Percentiles rank a stretch among this genome's conserved stretches.
Conservation (phyloP, 306 rosid genomes). For the Glycine latifolia region DNA sequence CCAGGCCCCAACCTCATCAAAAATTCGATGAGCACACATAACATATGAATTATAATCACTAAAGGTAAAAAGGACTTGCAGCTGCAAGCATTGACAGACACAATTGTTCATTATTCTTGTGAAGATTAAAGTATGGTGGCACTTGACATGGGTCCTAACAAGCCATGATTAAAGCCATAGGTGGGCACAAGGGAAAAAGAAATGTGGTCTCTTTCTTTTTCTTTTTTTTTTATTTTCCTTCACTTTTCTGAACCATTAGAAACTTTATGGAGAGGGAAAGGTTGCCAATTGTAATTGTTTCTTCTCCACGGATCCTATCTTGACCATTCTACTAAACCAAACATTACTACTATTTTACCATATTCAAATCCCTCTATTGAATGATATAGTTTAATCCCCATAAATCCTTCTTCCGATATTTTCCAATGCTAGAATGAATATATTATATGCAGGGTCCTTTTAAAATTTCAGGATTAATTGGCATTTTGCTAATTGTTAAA, state of each 20-base stretch:
- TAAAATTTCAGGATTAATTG: constrained; percentile 50
- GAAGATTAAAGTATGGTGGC: constrained; percentile 54
- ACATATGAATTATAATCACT: neutral
- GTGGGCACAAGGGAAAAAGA: constrained; percentile 49
- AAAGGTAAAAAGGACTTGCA: constrained; percentile 21
- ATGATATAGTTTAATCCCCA: too few relatives aligned
- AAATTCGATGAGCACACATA: neutral
- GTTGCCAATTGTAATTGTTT: constrained; percentile 36
- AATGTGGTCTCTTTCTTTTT: constrained; percentile 29
- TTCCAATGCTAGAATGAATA: neutral
- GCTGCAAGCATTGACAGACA: constrained; percentile 51
- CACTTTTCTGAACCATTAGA: constrained; percentile 55
- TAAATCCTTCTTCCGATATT: neutral
- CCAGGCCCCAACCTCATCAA: constrained; percentile 18
- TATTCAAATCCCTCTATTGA: too few relatives aligned
- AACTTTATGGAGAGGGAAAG: constrained; percentile 48
- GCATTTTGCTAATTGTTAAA: constrained; percentile 39
- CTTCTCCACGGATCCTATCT: constrained; percentile 44
- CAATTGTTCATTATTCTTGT: constrained; percentile 62
- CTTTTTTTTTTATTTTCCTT: constrained; percentile 6
- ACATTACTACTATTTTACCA: neutral
- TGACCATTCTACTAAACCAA: constrained; percentile 21
- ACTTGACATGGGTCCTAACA: constrained; percentile 66
- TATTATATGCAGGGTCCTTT: constrained; percentile 1
- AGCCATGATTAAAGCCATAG: constrained; percentile 72